Evolutionary conservation across 805 yeast genomes (phyloP).

Genomic region (Blastobotrys peoriensis): DNA sequence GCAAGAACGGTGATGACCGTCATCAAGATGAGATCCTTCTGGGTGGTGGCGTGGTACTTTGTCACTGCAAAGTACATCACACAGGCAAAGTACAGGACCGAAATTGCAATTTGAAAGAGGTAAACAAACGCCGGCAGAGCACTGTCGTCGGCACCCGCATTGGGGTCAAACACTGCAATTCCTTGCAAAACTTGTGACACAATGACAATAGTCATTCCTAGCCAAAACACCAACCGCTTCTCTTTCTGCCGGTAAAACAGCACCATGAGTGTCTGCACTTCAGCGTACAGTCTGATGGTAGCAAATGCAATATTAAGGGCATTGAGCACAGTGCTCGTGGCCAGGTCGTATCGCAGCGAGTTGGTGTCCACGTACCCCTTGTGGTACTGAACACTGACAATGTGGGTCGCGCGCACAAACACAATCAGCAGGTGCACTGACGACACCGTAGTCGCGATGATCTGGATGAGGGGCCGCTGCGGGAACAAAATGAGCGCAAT

Average conservation of each 20-base stretch:
- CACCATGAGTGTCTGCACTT: slow-evolving; percentile 65
- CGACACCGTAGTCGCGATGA: slow-evolving; percentile 45
- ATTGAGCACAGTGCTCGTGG: slow-evolving; percentile 41
- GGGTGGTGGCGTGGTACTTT: slow-evolving; percentile 47
- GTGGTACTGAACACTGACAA: slow-evolving; percentile 43
- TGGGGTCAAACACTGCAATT: slow-evolving; percentile 43
- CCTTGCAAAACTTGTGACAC: slow-evolving; percentile 67
- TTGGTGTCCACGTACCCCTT: slow-evolving; percentile 37
- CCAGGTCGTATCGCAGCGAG: slow-evolving; percentile 39
- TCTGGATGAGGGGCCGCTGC: slow-evolving; percentile 46
- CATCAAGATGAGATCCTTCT: slow-evolving; percentile 46
- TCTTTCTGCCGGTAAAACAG: slow-evolving; percentile 63
- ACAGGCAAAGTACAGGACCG: slow-evolving; percentile 61
- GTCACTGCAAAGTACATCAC: slow-evolving; percentile 50
- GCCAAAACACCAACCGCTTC: slow-evolving; percentile 52
- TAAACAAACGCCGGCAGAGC: slow-evolving; percentile 68
- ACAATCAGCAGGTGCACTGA: slow-evolving; percentile 50
- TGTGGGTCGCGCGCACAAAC: slow-evolving; percentile 42
- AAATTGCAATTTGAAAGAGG: slow-evolving; percentile 62
- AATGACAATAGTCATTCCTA: slow-evolving; percentile 50
- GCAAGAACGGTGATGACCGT: slow-evolving; percentile 50
- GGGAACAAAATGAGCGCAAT: slow-evolving; percentile 55
- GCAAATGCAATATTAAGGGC: slow-evolving; percentile 50
- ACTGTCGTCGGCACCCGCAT: slow-evolving; percentile 24
- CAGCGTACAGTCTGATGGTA: slow-evolving; percentile 51